phyloP scores from a whole-genome alignment of 768 basidiomycete species.

The Suillus subluteus region DNA sequence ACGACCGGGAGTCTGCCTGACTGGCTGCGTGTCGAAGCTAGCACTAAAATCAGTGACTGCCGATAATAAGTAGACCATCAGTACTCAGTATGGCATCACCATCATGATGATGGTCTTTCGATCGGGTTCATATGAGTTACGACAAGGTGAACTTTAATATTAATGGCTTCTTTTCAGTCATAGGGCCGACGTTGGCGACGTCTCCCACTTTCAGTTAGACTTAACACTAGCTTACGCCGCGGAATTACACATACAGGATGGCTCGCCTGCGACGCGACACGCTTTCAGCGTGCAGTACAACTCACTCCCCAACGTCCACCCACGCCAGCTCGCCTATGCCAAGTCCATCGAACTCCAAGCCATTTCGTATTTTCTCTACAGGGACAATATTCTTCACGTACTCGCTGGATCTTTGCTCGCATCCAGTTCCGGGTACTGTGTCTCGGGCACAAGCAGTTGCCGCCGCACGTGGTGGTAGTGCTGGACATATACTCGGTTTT shows the following conservation, averaged over 20 bases:
- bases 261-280: constrained; percentile 34
- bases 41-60: background rate
- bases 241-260: constrained; percentile 18
- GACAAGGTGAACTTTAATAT: constrained; percentile 3
- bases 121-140: background rate
- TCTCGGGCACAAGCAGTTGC: constrained; percentile 74
- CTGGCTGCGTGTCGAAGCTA: background rate
- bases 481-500: constrained; percentile 68
- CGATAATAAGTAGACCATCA: too few relatives aligned
- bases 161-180: constrained; percentile 7
- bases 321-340: constrained; percentile 19
- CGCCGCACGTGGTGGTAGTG: constrained; percentile 71
- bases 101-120: background rate
- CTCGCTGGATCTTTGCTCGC: constrained; percentile 61
- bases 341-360: constrained; percentile 26
- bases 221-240: constrained; percentile 2
- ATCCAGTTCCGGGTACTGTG: constrained; percentile 60
- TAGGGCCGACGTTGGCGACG: background rate
- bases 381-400: constrained; percentile 84
- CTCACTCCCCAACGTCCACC: constrained; percentile 6
- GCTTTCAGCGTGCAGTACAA: background rate
- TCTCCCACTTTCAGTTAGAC: constrained; percentile 5
- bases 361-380: constrained; percentile 76
- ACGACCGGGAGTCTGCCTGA: background rate
- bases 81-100: background rate